These are phyloP conservation scores for Microcera coccophila DNA, from an alignment of 2,329 filamentous ascomycete species.

Conservation along the genomic window DNA sequence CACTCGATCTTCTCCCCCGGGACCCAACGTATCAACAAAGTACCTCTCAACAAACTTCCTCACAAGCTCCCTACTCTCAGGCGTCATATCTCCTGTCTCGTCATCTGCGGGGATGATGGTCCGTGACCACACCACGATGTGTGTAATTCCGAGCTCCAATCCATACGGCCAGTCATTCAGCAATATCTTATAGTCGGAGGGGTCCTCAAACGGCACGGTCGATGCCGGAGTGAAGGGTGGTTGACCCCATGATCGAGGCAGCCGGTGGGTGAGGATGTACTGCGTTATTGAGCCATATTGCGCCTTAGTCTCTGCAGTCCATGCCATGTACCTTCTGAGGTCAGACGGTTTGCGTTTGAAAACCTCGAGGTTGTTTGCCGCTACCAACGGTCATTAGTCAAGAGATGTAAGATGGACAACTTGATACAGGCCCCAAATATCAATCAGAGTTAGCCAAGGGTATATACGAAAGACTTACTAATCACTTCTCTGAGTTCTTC, in stretches of 20 bases:
- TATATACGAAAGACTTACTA: slow-evolving; percentile 39
- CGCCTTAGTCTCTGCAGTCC: slow-evolving; percentile 64
- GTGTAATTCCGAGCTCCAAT: slow-evolving; percentile 60
- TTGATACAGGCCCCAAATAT: neutral
- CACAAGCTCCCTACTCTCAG: slow-evolving; percentile 60
- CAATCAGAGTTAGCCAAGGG: neutral
- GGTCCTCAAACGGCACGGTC: slow-evolving; percentile 47
- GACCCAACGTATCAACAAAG: slow-evolving; percentile 59
- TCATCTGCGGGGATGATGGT: slow-evolving; percentile 71
- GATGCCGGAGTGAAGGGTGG: slow-evolving; percentile 54
- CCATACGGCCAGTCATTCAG: slow-evolving; percentile 95
- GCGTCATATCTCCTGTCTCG: slow-evolving; percentile 67
- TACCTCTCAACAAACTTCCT: slow-evolving; percentile 64
- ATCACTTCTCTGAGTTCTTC: slow-evolving; percentile 65
- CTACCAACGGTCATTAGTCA: slow-evolving; percentile 29
- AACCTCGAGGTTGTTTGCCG: slow-evolving; percentile 60
- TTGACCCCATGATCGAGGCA: slow-evolving; percentile 62
- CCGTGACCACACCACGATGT: slow-evolving; percentile 90
- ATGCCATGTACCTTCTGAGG: slow-evolving; percentile 73
- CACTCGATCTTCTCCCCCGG: slow-evolving; percentile 48
- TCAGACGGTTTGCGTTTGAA: slow-evolving; percentile 81
- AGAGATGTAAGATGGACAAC: neutral
- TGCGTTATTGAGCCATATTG: slow-evolving; percentile 76
- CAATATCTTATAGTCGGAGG: slow-evolving; percentile 64
- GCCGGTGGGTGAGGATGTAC: slow-evolving; percentile 69